Base-by-base conservation (phyloP, 2,329 filamentous ascomycete species). In the Alternaria gansuensis region DNA sequence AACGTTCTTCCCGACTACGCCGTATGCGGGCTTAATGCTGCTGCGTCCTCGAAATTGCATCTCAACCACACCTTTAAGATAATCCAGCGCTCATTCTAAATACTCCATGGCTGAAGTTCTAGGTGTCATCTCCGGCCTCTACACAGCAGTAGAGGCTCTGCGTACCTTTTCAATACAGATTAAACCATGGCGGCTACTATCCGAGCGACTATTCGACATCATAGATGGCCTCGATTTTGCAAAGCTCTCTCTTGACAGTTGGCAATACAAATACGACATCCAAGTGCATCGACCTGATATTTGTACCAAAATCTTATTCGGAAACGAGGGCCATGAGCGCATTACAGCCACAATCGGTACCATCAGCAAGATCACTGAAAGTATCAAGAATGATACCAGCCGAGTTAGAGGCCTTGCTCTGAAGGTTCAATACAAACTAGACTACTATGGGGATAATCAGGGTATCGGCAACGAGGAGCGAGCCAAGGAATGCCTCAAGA, bases 191-290 rank as follows among this genome's bases (percentile, higher is more conserved):
- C 62, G 53, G 43, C 44, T 51, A 14, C 33, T 71, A 8, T 71
- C 66, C 5, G 59, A 71, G 14, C 64, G 63, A 37, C 62, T 74
- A 2, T 62, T 69, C 53, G 71, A 74, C 46, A 57, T 72, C 7
- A 57, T 54, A 11, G 63, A 71, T 56, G 64, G 64, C 2, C 53
- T 74, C 5, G 39, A 63, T 14, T 65, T 60, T 21, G 59, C 59
- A 5, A 60, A 71, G 48, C 56, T 66, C 23, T 58, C 66, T 9
- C 57, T 74, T 2, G 54, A 67, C n/a, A 59, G 54, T 21, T 72
- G 71, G 71, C 62, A 69, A 28, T 53, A 53, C 3, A 74, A 69
- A 44, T 72, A 61, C 40, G 64, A 70, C 14, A 54, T 72, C 8
- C 62, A 66, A 17, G 53, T 63, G 23, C 59, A 64, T 5, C 67